Evolutionary conservation across 495 filamentous ascomycete species (phyloP).

Genomic region (Penicillium roqueforti): DNA sequence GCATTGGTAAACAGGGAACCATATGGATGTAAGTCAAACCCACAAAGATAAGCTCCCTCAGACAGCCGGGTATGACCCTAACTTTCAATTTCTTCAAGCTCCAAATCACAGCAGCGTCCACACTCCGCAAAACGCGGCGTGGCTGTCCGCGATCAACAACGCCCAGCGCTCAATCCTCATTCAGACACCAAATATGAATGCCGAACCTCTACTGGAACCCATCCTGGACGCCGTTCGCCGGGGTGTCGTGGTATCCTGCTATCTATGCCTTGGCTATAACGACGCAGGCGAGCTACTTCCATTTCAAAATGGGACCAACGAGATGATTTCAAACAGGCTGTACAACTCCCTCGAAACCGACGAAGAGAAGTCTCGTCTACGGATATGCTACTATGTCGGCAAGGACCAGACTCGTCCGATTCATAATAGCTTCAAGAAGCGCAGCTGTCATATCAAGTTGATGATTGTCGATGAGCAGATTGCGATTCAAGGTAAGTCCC

Average conservation of each 20-base stretch:
- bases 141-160: constrained; percentile 63
- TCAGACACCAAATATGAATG: constrained; percentile 73
- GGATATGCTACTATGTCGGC: constrained; percentile 63
- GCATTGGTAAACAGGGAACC: constrained; percentile 66
- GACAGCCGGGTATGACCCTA: neutral
- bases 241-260: constrained; percentile 62
- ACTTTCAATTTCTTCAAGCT: constrained; percentile 20
- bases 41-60: neutral
- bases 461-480: constrained; percentile 66
- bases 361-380: constrained; percentile 45
- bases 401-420: constrained; percentile 68
- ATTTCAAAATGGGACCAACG: constrained; percentile 71
- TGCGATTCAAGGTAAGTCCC: constrained; percentile 50
- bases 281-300: constrained; percentile 73
- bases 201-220: constrained; percentile 59
- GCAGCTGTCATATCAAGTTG: constrained; percentile 72
- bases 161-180: constrained; percentile 62
- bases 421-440: constrained; percentile 54
- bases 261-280: constrained; percentile 74
- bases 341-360: constrained; percentile 45
- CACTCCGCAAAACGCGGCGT: constrained; percentile 69
- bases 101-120: constrained; percentile 54
- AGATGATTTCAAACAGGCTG: constrained; percentile 57
- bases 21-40: constrained; percentile 45
- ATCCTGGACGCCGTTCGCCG: constrained; percentile 59